These are phyloP conservation scores for Aspergillus carlsbadensis DNA, from an alignment of 495 filamentous ascomycete species.

Conservation along the genomic window DNA sequence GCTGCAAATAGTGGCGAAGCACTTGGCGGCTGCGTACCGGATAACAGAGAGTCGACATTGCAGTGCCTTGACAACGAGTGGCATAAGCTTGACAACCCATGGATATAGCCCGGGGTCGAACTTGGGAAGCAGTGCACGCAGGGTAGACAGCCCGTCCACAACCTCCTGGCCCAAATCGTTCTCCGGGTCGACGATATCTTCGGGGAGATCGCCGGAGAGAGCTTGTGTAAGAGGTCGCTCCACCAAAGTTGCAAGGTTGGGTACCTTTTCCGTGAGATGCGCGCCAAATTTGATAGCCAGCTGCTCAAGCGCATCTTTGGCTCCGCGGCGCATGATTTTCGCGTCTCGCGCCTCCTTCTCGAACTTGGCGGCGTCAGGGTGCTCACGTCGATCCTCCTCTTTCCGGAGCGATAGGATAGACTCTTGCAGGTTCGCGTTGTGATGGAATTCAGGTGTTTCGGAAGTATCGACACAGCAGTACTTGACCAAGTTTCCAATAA, in stretches of 20 bases:
- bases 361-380: constrained; percentile 83
- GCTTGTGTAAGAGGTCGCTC: constrained; percentile 73
- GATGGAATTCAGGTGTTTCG: constrained; percentile 90
- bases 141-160: constrained; percentile 88
- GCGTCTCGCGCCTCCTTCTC: constrained; percentile 83
- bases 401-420: constrained; percentile 89
- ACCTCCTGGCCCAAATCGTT: constrained; percentile 81
- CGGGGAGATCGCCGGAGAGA: constrained; percentile 70
- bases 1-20: constrained; percentile 94
- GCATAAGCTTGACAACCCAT: constrained; percentile 79
- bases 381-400: constrained; percentile 93
- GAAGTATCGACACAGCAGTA: constrained; percentile 97
- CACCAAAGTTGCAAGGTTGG: constrained; percentile 75
- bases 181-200: constrained; percentile 65
- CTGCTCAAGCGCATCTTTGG: constrained; percentile 92
- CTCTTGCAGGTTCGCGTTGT: constrained; percentile 69
- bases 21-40: constrained; percentile 95
- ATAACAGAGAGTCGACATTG: constrained; percentile 86
- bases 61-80: constrained; percentile 81
- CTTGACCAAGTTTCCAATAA: constrained; percentile 89
- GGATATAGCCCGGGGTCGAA: constrained; percentile 69
- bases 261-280: constrained; percentile 73
- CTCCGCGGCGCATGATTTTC: constrained; percentile 83
- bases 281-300: constrained; percentile 74
- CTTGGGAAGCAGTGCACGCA: constrained; percentile 85